These are phyloP conservation scores for Leucosporidium yakuticum DNA, from an alignment of 768 basidiomycete species.

Conservation along the genomic window DNA sequence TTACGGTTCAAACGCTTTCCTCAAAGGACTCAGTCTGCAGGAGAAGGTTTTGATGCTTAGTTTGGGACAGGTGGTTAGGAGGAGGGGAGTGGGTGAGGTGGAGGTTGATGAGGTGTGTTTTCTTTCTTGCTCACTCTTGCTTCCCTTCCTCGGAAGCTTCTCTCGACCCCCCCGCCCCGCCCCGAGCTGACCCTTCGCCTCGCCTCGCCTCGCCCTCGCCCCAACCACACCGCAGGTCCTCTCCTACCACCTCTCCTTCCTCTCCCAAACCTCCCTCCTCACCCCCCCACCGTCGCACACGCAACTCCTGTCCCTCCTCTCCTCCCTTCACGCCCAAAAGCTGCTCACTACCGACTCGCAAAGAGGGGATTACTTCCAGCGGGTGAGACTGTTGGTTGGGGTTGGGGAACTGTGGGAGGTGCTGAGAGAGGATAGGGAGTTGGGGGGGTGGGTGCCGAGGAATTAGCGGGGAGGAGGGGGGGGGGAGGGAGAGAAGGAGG, in stretches of 20 bases:
- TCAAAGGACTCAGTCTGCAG: constrained; percentile 32
- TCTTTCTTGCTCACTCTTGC: neutral
- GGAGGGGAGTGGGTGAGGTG: constrained; percentile 37
- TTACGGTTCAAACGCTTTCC: constrained; percentile 34
- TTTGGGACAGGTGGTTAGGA: constrained; percentile 33
- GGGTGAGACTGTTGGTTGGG: constrained; percentile 29
- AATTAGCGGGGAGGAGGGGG: too few species aligned
- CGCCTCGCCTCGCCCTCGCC: neutral
- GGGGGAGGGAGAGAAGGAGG: too few species aligned
- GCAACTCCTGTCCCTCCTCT: constrained; percentile 31
- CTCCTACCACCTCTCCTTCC: constrained; percentile 36
- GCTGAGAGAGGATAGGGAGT: constrained; percentile 33
- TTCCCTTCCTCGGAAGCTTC: neutral
- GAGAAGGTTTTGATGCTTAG: constrained; percentile 40
- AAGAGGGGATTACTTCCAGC: constrained; percentile 35
- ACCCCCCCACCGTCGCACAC: constrained; percentile 19
- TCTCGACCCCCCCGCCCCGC: neutral
- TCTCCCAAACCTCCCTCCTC: constrained; percentile 31
- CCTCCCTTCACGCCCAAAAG: constrained; percentile 31
- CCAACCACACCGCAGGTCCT: constrained; percentile 37
- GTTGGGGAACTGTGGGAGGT: constrained; percentile 37
- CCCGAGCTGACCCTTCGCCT: too few species aligned
- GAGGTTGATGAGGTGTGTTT: constrained; percentile 38
- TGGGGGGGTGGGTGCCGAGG: constrained; percentile 18
- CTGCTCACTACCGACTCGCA: constrained; percentile 34